Evolutionary conservation across 1,284 basidiomycete species (phyloP).

Genomic region (Athelia psychrophila): DNA sequence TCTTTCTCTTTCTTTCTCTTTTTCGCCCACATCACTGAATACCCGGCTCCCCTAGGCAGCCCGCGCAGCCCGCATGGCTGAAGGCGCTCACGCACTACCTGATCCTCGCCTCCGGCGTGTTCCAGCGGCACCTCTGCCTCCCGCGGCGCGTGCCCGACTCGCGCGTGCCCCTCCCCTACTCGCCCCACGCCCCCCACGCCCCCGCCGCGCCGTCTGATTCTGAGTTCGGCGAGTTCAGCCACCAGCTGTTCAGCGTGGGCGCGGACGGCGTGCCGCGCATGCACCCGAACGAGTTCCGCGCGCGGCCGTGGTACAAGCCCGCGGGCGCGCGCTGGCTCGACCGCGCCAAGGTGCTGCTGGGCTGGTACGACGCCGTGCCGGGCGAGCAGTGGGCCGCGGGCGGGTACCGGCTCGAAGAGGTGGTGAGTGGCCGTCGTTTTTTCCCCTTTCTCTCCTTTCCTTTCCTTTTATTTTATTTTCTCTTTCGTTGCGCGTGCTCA

Average conservation of each 20-base stretch:
- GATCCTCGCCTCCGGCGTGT: constrained; percentile 21
- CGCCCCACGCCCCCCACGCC: too few species aligned
- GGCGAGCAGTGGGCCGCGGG: constrained; percentile 32
- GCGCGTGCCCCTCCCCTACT: constrained; percentile 14
- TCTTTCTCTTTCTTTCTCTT: not conserved
- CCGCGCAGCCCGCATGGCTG: constrained; percentile 27
- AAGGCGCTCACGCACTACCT: constrained; percentile 19
- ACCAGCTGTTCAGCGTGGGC: not conserved
- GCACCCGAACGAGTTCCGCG: constrained; percentile 21
- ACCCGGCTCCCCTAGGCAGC: constrained; percentile 19
- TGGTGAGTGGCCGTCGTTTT: constrained; percentile 23
- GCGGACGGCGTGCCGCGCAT: not conserved
- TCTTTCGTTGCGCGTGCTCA: too few species aligned
- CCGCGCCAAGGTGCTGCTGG: constrained; percentile 23
- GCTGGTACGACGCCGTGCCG: constrained; percentile 33
- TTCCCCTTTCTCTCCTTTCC: constrained; percentile 1
- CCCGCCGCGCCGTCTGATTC: too few species aligned
- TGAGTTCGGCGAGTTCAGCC: constrained; percentile 21
- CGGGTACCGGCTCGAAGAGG: constrained; percentile 40
- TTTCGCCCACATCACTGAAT: not conserved
- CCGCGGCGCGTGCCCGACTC: constrained; percentile 24
- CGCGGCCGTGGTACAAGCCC: constrained; percentile 43
- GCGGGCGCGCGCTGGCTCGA: constrained; percentile 15
- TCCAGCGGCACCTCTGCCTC: constrained; percentile 33
- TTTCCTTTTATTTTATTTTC: not conserved